Evolutionary conservation across 1,284 basidiomycete genomes (phyloP).

Genomic region (Moesziomyces sp.): DNA sequence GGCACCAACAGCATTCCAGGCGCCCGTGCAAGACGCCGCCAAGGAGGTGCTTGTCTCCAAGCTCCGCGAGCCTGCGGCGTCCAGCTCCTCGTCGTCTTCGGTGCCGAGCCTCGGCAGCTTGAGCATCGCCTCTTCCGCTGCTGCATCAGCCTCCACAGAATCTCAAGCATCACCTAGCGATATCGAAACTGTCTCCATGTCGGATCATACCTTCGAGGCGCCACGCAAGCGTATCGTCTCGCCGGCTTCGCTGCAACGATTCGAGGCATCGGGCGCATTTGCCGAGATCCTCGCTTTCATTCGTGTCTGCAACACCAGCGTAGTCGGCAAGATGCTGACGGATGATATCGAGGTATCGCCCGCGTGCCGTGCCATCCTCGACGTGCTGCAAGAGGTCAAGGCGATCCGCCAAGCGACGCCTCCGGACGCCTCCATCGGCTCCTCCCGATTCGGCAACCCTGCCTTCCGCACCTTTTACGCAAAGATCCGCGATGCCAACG

Average conservation of each 20-base stretch:
- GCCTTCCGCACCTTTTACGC: constrained; percentile 94
- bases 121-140: background rate
- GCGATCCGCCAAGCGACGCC: constrained; percentile 75
- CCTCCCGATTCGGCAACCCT: constrained; percentile 95
- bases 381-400: constrained; percentile 45
- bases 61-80: constrained; percentile 13
- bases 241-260: constrained; percentile 81
- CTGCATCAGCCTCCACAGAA: constrained; percentile 1
- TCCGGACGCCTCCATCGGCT: constrained; percentile 83
- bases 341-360: constrained; percentile 68
- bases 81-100: background rate
- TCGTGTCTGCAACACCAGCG: constrained; percentile 79
- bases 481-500: constrained; percentile 76
- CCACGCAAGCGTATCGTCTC: constrained; percentile 82
- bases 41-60: constrained; percentile 37
- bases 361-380: constrained; percentile 57
- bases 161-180: constrained; percentile 13
- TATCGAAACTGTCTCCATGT: constrained; percentile 16
- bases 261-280: constrained; percentile 81
- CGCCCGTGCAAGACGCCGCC: constrained; percentile 21
- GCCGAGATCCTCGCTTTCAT: constrained; percentile 79
- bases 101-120: background rate
- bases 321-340: constrained; percentile 79
- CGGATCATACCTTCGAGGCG: constrained; percentile 26
- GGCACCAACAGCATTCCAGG: constrained; percentile 9